These are phyloP conservation scores for Myrica gale DNA, from an alignment of 306 rosid genomes.

Conservation along the genomic window DNA sequence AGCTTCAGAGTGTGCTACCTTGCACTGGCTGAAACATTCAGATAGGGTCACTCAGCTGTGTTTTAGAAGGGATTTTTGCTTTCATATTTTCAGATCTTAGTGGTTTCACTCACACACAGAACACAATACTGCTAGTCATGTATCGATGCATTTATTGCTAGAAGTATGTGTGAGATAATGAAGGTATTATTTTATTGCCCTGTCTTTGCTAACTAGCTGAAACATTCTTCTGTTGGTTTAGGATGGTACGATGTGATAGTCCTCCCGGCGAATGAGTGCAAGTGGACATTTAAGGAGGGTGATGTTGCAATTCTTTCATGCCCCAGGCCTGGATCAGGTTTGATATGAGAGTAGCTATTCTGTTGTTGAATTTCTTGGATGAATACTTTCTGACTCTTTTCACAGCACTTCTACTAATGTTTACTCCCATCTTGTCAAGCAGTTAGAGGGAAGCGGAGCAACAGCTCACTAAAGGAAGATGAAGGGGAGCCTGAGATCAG, in stretches of 20 bases:
- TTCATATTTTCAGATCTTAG: not conserved
- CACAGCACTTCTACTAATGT: conserved; percentile 13
- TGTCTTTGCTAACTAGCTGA: conserved; percentile 19
- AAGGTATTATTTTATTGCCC: not conserved
- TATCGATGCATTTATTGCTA: not conserved
- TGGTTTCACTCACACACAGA: not conserved
- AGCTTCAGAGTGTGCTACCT: not conserved
- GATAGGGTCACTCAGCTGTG: not conserved
- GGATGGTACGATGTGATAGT: conserved; percentile 97
- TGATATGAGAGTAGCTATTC: conserved; percentile 28
- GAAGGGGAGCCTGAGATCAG: conserved; percentile 69
- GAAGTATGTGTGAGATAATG: not conserved
- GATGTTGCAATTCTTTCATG: conserved; percentile 95
- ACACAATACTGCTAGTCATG: not conserved
- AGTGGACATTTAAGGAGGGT: conserved; percentile 98
- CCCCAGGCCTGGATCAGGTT: conserved; percentile 96
- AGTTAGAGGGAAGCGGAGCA: conserved; percentile 69
- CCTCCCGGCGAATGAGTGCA: conserved; percentile 82
- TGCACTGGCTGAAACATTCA: not conserved
- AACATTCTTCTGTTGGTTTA: conserved; percentile 36
- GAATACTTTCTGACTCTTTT: not conserved
- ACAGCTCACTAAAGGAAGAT: conserved; percentile 48
- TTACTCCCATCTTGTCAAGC: conserved; percentile 38
- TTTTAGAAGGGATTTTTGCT: not conserved
- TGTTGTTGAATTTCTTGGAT: not conserved